Evolutionary conservation across 2,329 filamentous ascomycete species (phyloP).

Genomic region (Aspergillus luchuensis): DNA sequence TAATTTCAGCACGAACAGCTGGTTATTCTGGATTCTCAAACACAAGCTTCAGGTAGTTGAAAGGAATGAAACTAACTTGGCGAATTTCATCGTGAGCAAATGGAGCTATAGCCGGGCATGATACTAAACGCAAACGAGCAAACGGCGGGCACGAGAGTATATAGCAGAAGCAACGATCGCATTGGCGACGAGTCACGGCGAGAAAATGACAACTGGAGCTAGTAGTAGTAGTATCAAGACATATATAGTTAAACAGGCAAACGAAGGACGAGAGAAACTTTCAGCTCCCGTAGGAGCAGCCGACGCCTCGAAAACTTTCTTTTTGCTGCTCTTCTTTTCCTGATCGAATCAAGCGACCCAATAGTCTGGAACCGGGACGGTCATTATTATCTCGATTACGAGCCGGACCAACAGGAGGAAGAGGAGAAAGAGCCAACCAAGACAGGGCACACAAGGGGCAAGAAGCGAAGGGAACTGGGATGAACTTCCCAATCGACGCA

Average conservation of each 20-base stretch:
- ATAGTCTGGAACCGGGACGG: not conserved
- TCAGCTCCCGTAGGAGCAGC: too few relatives aligned
- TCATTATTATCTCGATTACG: conserved; percentile 3
- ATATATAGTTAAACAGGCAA: not conserved
- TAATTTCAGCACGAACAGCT: conserved; percentile 29
- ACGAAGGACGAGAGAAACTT: too few relatives aligned
- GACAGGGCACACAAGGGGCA: not conserved
- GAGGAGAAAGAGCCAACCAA: not conserved
- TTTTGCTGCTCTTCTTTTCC: not conserved
- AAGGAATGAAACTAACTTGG: conserved; percentile 51
- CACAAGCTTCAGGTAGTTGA: not conserved
- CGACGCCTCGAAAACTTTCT: too few relatives aligned
- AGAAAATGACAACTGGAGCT: not conserved
- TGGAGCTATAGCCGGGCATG: conserved; percentile 20
- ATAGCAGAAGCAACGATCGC: not conserved
- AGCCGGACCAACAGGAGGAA: not conserved
- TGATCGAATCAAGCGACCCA: not conserved
- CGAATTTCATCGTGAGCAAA: conserved; percentile 58
- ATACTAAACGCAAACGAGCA: conserved; percentile 14
- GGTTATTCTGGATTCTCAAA: not conserved
- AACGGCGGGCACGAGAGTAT: not conserved
- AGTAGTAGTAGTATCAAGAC: not conserved
- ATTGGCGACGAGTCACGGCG: not conserved
- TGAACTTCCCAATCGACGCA: not conserved
- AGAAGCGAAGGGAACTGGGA: not conserved